Percentiles rank a stretch among this genome's conserved stretches.
Conservation (phyloP, 768 basidiomycete species). For the Amanita phalloides region DNA sequence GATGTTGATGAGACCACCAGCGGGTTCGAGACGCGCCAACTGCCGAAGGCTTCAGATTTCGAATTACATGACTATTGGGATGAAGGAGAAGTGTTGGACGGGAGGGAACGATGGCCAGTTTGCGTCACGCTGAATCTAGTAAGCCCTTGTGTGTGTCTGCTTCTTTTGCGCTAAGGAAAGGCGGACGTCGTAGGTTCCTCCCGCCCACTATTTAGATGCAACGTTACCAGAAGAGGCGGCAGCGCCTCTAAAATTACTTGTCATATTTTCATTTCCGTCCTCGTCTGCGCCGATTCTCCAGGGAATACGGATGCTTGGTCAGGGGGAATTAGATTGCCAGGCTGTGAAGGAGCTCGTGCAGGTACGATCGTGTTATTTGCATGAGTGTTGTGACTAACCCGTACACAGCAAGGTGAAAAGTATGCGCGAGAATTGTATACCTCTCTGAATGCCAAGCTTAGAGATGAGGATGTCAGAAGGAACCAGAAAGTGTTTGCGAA, state of each 20-base stretch:
- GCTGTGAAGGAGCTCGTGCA: constrained; percentile 42
- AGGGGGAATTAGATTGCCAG: constrained; percentile 40
- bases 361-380: constrained; percentile 24
- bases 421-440: constrained; percentile 48
- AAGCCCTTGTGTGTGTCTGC: constrained; percentile 11
- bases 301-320: constrained; percentile 53
- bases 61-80: constrained; percentile 86
- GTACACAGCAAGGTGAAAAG: constrained; percentile 48
- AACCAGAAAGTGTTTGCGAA: constrained; percentile 48
- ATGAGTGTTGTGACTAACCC: not conserved
- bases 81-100: constrained; percentile 58
- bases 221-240: constrained; percentile 62
- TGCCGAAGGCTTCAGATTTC: constrained; percentile 57
- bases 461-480: constrained; percentile 50
- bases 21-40: constrained; percentile 47
- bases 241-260: constrained; percentile 45
- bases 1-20: constrained; percentile 45
- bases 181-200: constrained; percentile 33
- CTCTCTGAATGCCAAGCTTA: constrained; percentile 53
- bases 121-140: constrained; percentile 74
- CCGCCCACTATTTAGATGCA: constrained; percentile 66
- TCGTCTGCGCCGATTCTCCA: constrained; percentile 34
- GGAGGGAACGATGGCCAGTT: constrained; percentile 62
- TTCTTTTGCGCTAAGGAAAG: not conserved
- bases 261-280: constrained; percentile 52